phyloP scores from a whole-genome alignment of 257 asterid genomes.

The Gentiana straminea region DNA sequence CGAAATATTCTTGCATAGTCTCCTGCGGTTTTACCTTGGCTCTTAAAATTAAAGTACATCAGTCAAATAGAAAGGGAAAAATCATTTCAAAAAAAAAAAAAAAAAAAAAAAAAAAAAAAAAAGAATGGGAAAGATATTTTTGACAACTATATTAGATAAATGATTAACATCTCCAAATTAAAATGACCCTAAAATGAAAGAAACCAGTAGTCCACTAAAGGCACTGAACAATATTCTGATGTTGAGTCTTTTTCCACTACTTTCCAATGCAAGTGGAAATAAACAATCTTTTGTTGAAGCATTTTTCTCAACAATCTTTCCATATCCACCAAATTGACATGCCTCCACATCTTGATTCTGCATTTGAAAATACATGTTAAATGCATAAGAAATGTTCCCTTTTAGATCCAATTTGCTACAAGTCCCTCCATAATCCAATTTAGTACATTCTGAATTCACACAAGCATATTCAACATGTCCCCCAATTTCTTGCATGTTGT shows the following conservation, averaged over 20 bases:
- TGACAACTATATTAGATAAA: too few species aligned
- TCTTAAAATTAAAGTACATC: too few species aligned
- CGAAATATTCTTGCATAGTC: too few species aligned
- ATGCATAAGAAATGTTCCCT: constrained; percentile 38
- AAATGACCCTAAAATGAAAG: neutral
- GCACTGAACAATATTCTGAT: neutral
- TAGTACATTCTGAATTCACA: constrained; percentile 24
- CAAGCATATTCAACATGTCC: constrained; percentile 11
- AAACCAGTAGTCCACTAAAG: neutral
- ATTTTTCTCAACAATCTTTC: constrained; percentile 16
- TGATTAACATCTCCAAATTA: too few species aligned
- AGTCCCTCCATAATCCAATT: constrained; percentile 25
- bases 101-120: too few species aligned
- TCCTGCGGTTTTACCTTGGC: too few species aligned
- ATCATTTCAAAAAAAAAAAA: too few species aligned
- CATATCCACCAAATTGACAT: constrained; percentile 31
- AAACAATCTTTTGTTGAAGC: constrained; percentile 17
- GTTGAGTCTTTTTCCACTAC: constrained; percentile 5
- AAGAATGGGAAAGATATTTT: too few species aligned
- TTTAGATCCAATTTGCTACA: constrained; percentile 16
- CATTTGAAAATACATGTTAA: constrained; percentile 33
- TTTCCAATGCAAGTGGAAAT: constrained; percentile 16
- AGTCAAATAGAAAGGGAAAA: too few species aligned
- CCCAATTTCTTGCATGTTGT: neutral
- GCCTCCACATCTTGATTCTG: constrained; percentile 15